A percentile compares a stretch with the other conserved stretches of the same genome.
These are phyloP conservation scores for Fusarium palustre DNA, from an alignment of 2,329 filamentous ascomycete genomes.

Conservation along the genomic window DNA sequence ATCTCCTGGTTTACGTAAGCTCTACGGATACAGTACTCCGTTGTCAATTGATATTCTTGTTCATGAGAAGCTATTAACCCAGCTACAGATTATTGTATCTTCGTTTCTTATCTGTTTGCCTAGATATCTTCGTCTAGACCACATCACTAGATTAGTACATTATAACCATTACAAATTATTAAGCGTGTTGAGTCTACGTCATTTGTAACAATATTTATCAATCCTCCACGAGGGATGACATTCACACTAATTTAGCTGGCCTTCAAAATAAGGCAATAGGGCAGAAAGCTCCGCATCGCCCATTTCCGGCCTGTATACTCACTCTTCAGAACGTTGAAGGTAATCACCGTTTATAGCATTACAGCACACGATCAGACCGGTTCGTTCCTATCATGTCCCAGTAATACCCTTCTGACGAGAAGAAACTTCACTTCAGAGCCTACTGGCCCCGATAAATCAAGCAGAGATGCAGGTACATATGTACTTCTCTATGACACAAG, in stretches of 20 bases:
- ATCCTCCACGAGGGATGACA: neutral
- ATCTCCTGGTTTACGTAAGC: neutral
- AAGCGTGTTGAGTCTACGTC: neutral
- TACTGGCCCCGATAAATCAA: neutral
- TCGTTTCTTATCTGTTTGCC: neutral
- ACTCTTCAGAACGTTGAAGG: neutral
- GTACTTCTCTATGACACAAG: neutral
- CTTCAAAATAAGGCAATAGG: neutral
- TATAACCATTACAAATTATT: neutral
- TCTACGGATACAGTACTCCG: no score
- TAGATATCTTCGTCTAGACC: neutral
- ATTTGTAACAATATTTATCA: neutral
- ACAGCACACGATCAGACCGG: neutral
- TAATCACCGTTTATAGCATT: no score
- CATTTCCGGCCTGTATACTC: slow-evolving; percentile 1
- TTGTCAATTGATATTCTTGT: neutral
- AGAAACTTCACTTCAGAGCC: neutral
- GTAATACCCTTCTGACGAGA: no score
- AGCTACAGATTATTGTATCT: neutral
- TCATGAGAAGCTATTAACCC: neutral
- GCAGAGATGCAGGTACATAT: neutral
- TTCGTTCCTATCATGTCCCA: neutral
- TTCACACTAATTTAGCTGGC: slow-evolving; percentile 2
- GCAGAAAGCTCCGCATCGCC: neutral
- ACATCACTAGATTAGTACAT: neutral